These are phyloP conservation scores for Cyberlindnera bimundalis DNA, from an alignment of 805 yeast species.

Conservation along the genomic window DNA sequence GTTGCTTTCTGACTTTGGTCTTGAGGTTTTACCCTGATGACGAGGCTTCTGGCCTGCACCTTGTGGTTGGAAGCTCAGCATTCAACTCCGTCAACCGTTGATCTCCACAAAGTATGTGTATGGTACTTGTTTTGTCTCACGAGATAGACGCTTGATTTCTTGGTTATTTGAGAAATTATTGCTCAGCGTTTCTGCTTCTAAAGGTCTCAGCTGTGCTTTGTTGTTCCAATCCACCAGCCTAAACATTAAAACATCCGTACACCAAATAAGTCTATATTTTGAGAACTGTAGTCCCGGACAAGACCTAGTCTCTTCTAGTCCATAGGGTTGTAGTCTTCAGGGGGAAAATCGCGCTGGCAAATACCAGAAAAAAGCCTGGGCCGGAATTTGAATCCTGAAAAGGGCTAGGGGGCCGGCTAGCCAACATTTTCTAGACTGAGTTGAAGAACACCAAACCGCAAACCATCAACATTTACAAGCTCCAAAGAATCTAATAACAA, in stretches of 20 bases:
- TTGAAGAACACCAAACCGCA: slow-evolving; percentile 1
- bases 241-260: background rate
- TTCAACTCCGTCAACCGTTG: background rate
- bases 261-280: background rate
- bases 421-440: background rate
- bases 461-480: background rate
- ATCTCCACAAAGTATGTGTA: too few species aligned
- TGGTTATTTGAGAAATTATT: too few species aligned
- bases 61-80: slow-evolving; percentile 14
- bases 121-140: too few species aligned
- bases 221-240: too few species aligned
- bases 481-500: too few species aligned
- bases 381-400: too few species aligned
- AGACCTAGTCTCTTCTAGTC: background rate
- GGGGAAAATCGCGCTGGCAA: too few species aligned
- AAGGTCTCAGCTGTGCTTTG: too few species aligned
- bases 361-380: too few species aligned
- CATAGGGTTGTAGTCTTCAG: background rate
- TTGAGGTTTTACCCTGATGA: slow-evolving; percentile 2
- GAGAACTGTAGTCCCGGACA: background rate
- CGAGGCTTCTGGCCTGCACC: slow-evolving; percentile 4
- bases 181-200: too few species aligned
- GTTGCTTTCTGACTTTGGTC: background rate
- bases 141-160: too few species aligned
- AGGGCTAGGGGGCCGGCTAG: too few species aligned